Percentiles rank a stretch among this genome's conserved stretches.
Evolutionary conservation across 148 eudicot species (phyloP).

Genomic region (Silene latifolia): DNA sequence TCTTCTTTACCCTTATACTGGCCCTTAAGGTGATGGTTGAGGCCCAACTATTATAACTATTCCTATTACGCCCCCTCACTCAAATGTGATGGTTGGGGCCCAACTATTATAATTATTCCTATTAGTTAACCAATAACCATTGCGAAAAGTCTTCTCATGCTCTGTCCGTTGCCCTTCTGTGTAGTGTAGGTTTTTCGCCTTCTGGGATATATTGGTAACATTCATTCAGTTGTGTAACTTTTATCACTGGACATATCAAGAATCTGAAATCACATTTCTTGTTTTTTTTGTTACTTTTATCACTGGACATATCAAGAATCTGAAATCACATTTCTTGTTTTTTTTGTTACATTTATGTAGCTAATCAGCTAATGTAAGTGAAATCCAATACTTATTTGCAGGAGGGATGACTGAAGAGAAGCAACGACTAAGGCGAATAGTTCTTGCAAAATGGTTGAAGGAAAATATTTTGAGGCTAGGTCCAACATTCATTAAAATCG

Average conservation of each 20-base stretch:
- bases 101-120: too few species aligned
- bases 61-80: too few species aligned
- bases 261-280: neutral
- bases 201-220: neutral
- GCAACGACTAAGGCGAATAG: conserved; percentile 62
- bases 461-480: conserved; percentile 94
- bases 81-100: too few species aligned
- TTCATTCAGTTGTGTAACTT: neutral
- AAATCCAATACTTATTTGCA: conserved; percentile 29
- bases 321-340: neutral
- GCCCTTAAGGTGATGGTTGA: too few species aligned
- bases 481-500: conserved; percentile 95
- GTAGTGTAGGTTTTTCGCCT: neutral
- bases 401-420: conserved; percentile 95
- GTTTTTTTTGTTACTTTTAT: neutral
- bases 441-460: conserved; percentile 94
- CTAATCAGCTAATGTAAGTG: conserved; percentile 2
- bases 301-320: neutral
- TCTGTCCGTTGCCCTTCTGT: neutral
- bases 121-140: neutral
- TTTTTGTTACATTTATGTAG: neutral
- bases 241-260: neutral
- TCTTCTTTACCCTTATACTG: neutral
- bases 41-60: too few species aligned
- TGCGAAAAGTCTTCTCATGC: neutral